Evolutionary conservation across 1,284 basidiomycete genomes (phyloP).

Genomic region (Lentinula novae-zelandiae): DNA sequence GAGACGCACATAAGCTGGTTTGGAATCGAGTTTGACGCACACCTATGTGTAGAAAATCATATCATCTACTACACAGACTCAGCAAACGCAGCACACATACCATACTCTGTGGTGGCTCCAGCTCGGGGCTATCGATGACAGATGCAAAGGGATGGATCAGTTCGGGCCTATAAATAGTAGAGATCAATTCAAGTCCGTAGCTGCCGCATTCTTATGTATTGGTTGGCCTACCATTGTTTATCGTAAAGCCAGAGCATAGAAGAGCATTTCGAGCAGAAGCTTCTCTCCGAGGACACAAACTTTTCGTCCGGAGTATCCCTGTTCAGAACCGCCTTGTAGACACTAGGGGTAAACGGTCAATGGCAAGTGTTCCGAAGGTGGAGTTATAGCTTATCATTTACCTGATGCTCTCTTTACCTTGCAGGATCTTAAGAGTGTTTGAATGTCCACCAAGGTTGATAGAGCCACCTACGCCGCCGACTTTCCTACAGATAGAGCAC

Average conservation of each 20-base stretch:
- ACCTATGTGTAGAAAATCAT: slow-evolving; percentile 29
- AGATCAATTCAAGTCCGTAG: not conserved
- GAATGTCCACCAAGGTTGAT: slow-evolving; percentile 53
- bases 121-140: slow-evolving; percentile 50
- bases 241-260: slow-evolving; percentile 62
- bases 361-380: not conserved
- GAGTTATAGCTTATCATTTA: slow-evolving; percentile 16
- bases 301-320: slow-evolving; percentile 44
- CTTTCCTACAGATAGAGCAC: slow-evolving; percentile 64
- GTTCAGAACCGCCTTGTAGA: slow-evolving; percentile 53
- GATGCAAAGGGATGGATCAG: slow-evolving; percentile 60
- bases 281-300: slow-evolving; percentile 49
- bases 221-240: slow-evolving; percentile 36
- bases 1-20: slow-evolving; percentile 54
- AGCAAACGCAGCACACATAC: slow-evolving; percentile 28
- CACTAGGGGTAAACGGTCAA: slow-evolving; percentile 25
- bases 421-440: slow-evolving; percentile 40
- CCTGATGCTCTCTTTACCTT: slow-evolving; percentile 52
- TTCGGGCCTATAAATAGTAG: slow-evolving; percentile 41
- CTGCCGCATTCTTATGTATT: not conserved
- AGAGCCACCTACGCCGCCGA: slow-evolving; percentile 49
- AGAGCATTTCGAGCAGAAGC: slow-evolving; percentile 56
- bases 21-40: slow-evolving; percentile 42
- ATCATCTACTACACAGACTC: not conserved
- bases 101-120: slow-evolving; percentile 43